Percentiles rank a stretch among this genome's conserved stretches.
These are phyloP conservation scores for Infundibulicybe gibba DNA, from an alignment of 768 basidiomycete genomes.

Conservation along the genomic window DNA sequence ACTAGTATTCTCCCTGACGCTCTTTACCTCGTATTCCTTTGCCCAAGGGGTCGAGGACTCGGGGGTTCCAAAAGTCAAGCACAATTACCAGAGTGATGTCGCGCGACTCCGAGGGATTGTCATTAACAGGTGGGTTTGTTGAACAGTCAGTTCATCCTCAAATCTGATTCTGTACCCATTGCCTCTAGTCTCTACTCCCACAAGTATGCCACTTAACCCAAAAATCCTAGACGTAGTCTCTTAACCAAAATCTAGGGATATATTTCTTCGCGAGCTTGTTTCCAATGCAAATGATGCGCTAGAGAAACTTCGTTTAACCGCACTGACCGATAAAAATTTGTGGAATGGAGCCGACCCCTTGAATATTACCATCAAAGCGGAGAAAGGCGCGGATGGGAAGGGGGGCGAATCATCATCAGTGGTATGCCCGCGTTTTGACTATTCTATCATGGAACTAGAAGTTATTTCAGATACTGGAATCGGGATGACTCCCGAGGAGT, in stretches of 20 bases:
- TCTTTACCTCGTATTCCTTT: conserved; percentile 39
- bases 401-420: conserved; percentile 72
- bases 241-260: conserved; percentile 45
- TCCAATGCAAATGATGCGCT: conserved; percentile 97
- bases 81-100: conserved; percentile 89
- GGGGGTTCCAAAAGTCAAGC: conserved; percentile 48
- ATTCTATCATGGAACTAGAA: conserved; percentile 2
- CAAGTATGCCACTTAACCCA: conserved; percentile 34
- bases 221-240: background rate
- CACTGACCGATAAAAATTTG: conserved; percentile 72
- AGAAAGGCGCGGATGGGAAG: conserved; percentile 64
- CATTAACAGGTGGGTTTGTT: conserved; percentile 65
- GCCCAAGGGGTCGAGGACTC: conserved; percentile 42
- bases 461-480: conserved; percentile 79
- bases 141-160: background rate
- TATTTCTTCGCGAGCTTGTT: conserved; percentile 86
- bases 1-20: conserved; percentile 43
- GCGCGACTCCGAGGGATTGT: conserved; percentile 90
- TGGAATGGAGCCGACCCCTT: conserved; percentile 69
- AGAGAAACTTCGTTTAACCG: conserved; percentile 86
- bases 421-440: conserved; percentile 38
- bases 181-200: conserved; percentile 74
- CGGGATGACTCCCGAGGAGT: conserved; percentile 93
- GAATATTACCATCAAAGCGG: conserved; percentile 87
- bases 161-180: too few relatives aligned